Evolutionary conservation across 1,284 basidiomycete species (phyloP).

Genomic region (Apiotrichum akiyoshidainum): DNA sequence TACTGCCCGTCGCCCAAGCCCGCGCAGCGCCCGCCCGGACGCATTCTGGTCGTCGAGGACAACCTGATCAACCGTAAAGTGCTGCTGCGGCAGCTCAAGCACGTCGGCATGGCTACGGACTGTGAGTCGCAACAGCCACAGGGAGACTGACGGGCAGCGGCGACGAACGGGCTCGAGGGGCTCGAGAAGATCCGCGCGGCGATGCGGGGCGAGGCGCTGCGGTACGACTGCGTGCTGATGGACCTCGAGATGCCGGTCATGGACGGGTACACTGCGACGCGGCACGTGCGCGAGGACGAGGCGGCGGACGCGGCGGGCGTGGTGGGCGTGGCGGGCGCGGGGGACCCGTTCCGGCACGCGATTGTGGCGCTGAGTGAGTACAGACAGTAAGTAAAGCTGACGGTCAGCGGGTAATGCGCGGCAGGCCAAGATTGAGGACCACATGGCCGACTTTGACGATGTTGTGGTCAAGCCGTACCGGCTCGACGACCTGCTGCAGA

Average conservation of each 20-base stretch:
- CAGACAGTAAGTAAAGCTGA: not conserved
- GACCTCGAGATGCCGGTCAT: constrained; percentile 47
- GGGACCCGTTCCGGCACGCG: no score
- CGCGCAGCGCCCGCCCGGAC: not conserved
- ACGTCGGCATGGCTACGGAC: constrained; percentile 33
- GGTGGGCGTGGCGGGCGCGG: no score
- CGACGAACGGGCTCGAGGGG: constrained; percentile 50
- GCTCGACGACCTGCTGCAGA: constrained; percentile 6
- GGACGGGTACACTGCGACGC: constrained; percentile 15
- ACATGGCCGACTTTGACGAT: constrained; percentile 24
- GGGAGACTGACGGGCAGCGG: no score
- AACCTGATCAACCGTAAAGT: constrained; percentile 51
- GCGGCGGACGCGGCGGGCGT: not conserved
- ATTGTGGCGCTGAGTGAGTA: constrained; percentile 15
- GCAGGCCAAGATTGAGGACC: constrained; percentile 13
- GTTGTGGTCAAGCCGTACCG: constrained; percentile 40
- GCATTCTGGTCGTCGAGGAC: constrained; percentile 35
- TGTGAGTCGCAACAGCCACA: no score
- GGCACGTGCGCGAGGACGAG: constrained; percentile 13
- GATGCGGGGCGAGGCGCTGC: not conserved
- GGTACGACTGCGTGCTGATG: constrained; percentile 46
- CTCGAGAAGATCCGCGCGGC: constrained; percentile 44
- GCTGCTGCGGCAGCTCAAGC: constrained; percentile 42
- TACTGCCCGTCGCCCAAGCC: no score
- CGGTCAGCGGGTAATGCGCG: constrained; percentile 18